Evolutionary conservation across 192 early-diverging fungal species (phyloP), one percentile per base, ranked within the genome.

Genomic region (Spizellomyces punctatus): DNA sequence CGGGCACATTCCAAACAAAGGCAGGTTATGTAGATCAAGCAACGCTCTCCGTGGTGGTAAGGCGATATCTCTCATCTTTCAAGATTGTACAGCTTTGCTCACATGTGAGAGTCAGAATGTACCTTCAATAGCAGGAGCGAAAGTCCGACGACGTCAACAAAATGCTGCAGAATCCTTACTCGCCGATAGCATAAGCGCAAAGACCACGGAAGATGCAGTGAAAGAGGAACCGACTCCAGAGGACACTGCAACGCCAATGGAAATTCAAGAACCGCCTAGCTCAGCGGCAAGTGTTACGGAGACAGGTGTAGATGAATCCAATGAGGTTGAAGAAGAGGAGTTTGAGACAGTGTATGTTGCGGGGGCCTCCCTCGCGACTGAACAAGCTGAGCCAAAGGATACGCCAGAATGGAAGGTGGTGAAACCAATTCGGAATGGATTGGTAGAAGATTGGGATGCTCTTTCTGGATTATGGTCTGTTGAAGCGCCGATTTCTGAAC

Each of bases 21-120:
- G 91, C 91, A 14, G 90, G 92, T 55, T 84, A 86, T 63, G 87
- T 85, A 14, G 96, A 98, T 63, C 91, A 92, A 16, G 89, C 90
- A 74, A 85, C 86, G 49, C 74, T 81, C 7, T 91, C 94, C 6
- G 75, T 76, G n/a, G 82, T 91, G 63, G 87, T 84, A 88, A 75
- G 75, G 56, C 49, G 12, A 12, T 66, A 49, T 22, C 59, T 56
- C 16, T 27, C 60, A 2, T 4, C 17, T 5, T 10, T 36, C 44
- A 50, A 50, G 14, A 57, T n/a, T n/a, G n/a, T n/a, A n/a, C n/a
- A n/a, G 21, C 21, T 44, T 14, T 64, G 8, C 61, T 68, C 12
- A 45, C 46, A 46, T 64, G 27, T 14, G 19, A 14, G 41, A 8
- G 58, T 43, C 68, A 57, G 66, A 17, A 10, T 12, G 21, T 57